These are phyloP conservation scores for Yamadazyma atmosphaerica DNA, from an alignment of 1,139 yeast genomes.

Conservation along the genomic window DNA sequence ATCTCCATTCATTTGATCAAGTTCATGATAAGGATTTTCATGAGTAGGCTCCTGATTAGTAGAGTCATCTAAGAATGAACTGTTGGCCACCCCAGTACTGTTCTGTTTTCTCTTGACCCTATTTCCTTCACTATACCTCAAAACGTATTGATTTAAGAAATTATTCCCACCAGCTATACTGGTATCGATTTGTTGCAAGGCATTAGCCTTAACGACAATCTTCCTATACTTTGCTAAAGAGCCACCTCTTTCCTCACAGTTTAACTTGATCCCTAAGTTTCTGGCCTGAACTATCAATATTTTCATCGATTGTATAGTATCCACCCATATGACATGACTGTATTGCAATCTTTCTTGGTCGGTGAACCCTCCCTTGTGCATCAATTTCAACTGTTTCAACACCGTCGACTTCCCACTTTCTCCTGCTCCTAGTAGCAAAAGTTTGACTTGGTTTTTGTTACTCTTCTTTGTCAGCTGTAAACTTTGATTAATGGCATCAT, in stretches of 20 bases:
- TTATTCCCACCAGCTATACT: slow-evolving; percentile 68
- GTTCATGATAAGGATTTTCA: slow-evolving; percentile 15
- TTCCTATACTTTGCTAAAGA: slow-evolving; percentile 48
- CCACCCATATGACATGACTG: slow-evolving; percentile 92
- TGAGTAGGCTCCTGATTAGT: too few relatives aligned
- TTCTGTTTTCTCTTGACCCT: slow-evolving; percentile 49
- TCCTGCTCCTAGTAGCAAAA: slow-evolving; percentile 86
- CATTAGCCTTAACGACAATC: slow-evolving; percentile 54
- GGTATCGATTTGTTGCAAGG: slow-evolving; percentile 62
- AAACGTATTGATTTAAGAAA: slow-evolving; percentile 63
- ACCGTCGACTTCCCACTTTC: slow-evolving; percentile 97
- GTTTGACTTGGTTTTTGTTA: slow-evolving; percentile 53
- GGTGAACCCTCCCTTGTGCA: slow-evolving; percentile 86
- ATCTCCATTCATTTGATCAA: slow-evolving; percentile 9
- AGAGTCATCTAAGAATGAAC: slow-evolving; percentile 38
- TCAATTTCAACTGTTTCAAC: slow-evolving; percentile 82
- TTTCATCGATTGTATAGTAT: slow-evolving; percentile 86
- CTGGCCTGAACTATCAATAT: slow-evolving; percentile 74
- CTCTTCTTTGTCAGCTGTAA: slow-evolving; percentile 54
- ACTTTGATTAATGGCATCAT: slow-evolving; percentile 69
- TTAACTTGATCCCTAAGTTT: slow-evolving; percentile 56
- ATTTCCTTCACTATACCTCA: slow-evolving; percentile 58
- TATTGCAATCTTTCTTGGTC: slow-evolving; percentile 79
- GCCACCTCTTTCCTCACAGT: slow-evolving; percentile 57
- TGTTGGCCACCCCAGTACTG: slow-evolving; percentile 57